Evolutionary conservation across 2,329 filamentous ascomycete genomes (phyloP).

Genomic region (Diaporthe velutina): DNA sequence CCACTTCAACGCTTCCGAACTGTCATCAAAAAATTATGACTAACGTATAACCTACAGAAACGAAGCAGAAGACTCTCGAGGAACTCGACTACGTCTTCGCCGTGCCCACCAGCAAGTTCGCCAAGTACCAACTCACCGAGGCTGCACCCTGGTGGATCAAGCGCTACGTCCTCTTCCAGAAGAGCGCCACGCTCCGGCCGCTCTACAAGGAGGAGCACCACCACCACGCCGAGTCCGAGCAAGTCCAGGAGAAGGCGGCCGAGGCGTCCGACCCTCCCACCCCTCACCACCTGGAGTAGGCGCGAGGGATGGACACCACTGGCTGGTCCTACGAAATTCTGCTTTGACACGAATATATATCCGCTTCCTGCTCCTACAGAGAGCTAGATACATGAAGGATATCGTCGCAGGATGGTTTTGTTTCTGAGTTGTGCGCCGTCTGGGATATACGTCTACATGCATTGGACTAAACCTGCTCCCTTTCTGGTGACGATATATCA

Average conservation of each 20-base stretch:
- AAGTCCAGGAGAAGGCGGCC: conserved; percentile 3
- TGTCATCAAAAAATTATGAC: background rate
- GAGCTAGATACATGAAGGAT: conserved; percentile 4
- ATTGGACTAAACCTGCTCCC: background rate
- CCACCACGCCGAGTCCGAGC: background rate
- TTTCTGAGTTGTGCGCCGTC: background rate
- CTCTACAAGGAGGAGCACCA: conserved; percentile 51
- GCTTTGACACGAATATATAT: conserved; percentile 18
- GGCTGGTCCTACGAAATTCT: background rate
- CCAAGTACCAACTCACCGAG: conserved; percentile 68
- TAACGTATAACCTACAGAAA: conserved; percentile 52
- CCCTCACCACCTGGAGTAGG: conserved; percentile 27
- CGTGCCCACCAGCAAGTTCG: conserved; percentile 70
- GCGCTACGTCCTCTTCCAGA: conserved; percentile 66
- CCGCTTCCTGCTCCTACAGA: background rate
- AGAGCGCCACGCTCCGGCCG: conserved; percentile 55
- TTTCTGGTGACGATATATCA: background rate
- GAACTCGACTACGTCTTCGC: conserved; percentile 72
- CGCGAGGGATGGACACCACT: background rate
- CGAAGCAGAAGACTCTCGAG: conserved; percentile 64
- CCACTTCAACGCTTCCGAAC: background rate
- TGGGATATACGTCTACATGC: conserved; percentile 22
- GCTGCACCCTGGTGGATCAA: conserved; percentile 72
- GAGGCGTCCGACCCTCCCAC: conserved; percentile 20
- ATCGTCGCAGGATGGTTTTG: background rate